A percentile compares a stretch with the other conserved stretches of the same genome.
phyloP scores from a whole-genome alignment of 768 basidiomycete genomes.

The Fibroporia radiculosa region DNA sequence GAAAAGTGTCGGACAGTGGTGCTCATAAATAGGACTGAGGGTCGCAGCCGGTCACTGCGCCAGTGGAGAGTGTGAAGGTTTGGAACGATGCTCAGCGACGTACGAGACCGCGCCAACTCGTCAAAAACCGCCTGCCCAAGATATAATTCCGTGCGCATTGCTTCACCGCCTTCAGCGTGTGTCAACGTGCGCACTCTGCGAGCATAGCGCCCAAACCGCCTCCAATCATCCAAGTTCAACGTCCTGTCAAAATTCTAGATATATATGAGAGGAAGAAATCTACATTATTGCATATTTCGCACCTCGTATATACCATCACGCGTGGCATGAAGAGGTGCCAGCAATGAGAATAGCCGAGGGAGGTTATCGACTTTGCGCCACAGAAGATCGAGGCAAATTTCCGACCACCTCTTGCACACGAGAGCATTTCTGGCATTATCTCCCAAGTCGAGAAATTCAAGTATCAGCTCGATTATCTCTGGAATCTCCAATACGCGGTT shows the following conservation, averaged over 20 bases:
- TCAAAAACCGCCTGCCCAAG: constrained; percentile 33
- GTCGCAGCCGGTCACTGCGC: constrained; percentile 28
- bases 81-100: constrained; percentile 45
- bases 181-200: constrained; percentile 17
- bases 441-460: constrained; percentile 35
- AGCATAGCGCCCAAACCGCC: constrained; percentile 45
- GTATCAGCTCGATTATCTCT: constrained; percentile 52
- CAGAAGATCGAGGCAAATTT: constrained; percentile 46
- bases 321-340: constrained; percentile 50
- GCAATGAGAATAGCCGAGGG: constrained; percentile 35
- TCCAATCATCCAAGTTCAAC: constrained; percentile 49
- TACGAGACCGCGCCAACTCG: constrained; percentile 49
- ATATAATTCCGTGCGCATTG: background rate
- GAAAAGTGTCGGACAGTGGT: constrained; percentile 34
- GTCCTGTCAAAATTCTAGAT: constrained; percentile 16
- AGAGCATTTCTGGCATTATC: constrained; percentile 38
- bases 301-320: background rate
- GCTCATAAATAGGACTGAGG: constrained; percentile 52
- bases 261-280: background rate
- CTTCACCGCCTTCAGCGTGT: background rate
- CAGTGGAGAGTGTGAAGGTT: constrained; percentile 46
- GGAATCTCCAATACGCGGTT: constrained; percentile 45
- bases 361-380: constrained; percentile 50
- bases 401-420: constrained; percentile 55
- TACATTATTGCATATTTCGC: background rate